Conservation (phyloP, 1,139 yeast genomes). For the Candida sp. region DNA sequence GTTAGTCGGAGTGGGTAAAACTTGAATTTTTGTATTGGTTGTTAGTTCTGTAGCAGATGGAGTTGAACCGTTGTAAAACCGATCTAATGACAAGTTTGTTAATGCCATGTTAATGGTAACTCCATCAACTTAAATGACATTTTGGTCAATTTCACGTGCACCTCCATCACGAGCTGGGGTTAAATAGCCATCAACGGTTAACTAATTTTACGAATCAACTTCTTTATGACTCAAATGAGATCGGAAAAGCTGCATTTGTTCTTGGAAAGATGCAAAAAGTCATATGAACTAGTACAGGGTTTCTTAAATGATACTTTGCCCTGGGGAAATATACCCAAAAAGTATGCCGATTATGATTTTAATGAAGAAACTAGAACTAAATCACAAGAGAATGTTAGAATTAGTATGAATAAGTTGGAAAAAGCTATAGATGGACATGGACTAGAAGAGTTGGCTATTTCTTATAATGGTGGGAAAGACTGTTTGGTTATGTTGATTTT, state of each 20-base stretch:
- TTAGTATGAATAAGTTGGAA: conserved; percentile 29
- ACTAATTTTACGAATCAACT: neutral
- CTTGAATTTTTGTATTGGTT: no score
- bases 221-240: conserved; percentile 1
- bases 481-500: conserved; percentile 79
- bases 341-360: conserved; percentile 17
- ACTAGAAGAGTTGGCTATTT: conserved; percentile 60
- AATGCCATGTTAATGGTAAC: no score
- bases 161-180: neutral
- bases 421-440: conserved; percentile 29
- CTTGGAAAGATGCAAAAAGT: conserved; percentile 26
- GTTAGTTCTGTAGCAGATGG: no score
- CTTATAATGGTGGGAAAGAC: conserved; percentile 91
- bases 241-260: conserved; percentile 11
- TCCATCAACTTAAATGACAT: no score
- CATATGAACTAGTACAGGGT: conserved; percentile 28
- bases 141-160: neutral
- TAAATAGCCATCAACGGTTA: no score
- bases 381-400: conserved; percentile 28
- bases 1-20: no score
- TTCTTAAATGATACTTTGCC: conserved; percentile 30
- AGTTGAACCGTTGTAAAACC: no score
- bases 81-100: no score
- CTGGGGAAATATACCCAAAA: conserved; percentile 20
- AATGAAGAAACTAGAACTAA: conserved; percentile 18